A percentile compares a stretch with the other conserved stretches of the same genome.
phyloP scores from a whole-genome alignment of 768 basidiomycete genomes.

The Sarcodon aspratus region DNA sequence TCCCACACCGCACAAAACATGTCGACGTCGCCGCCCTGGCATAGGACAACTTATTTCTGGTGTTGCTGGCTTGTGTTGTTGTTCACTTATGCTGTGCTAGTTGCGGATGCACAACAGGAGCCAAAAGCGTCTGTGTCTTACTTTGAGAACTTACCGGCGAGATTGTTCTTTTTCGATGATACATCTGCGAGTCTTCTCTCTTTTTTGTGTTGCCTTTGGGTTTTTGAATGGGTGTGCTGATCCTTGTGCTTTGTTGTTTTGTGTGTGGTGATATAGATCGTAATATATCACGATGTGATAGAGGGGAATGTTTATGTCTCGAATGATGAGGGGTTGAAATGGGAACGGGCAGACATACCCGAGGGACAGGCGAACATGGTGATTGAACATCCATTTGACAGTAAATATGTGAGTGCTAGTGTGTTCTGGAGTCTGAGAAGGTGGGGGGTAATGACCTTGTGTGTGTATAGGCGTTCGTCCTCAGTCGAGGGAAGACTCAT shows the following conservation, averaged over 20 bases:
- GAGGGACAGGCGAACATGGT: slow-evolving; percentile 60
- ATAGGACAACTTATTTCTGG: background rate
- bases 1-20: too few species aligned
- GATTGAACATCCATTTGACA: slow-evolving; percentile 81
- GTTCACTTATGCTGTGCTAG: background rate
- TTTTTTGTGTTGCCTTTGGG: background rate
- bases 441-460: background rate
- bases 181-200: slow-evolving; percentile 48
- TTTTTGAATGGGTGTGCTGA: background rate
- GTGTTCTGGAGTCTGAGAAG: background rate
- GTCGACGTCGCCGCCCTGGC: background rate
- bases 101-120: slow-evolving; percentile 21
- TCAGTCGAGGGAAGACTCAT: slow-evolving; percentile 66
- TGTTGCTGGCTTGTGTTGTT: background rate
- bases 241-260: background rate
- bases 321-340: slow-evolving; percentile 75
- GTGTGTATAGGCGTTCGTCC: slow-evolving; percentile 63
- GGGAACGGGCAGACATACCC: slow-evolving; percentile 39
- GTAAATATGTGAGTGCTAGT: slow-evolving; percentile 43
- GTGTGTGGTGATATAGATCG: slow-evolving; percentile 26
- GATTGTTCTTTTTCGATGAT: slow-evolving; percentile 90
- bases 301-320: slow-evolving; percentile 68
- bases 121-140: slow-evolving; percentile 37
- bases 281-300: slow-evolving; percentile 73
- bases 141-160: slow-evolving; percentile 65